Evolutionary conservation across 495 filamentous ascomycete species (phyloP).

Genomic region (Pyrenopolyporus hunteri): DNA sequence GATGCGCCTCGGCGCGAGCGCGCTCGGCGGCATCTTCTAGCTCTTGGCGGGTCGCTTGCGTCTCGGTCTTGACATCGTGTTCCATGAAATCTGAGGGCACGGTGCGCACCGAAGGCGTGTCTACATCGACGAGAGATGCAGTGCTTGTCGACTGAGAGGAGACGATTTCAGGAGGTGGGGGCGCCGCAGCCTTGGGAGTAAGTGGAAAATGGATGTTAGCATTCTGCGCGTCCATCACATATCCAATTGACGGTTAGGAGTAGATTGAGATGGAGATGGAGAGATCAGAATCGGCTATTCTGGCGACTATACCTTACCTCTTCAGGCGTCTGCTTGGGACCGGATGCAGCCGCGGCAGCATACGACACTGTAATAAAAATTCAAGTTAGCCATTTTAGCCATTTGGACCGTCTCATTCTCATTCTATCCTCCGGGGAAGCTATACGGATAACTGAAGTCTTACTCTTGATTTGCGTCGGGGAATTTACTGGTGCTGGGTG

Average conservation of each 20-base stretch:
- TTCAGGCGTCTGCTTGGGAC: slow-evolving; percentile 73
- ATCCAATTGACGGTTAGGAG: not conserved
- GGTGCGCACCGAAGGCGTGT: slow-evolving; percentile 70
- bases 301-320: slow-evolving; percentile 57
- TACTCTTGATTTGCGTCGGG: not conserved
- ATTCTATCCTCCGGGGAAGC: not conserved
- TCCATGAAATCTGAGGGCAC: slow-evolving; percentile 71
- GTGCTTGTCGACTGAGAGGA: slow-evolving; percentile 61
- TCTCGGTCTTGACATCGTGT: slow-evolving; percentile 71
- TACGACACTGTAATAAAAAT: slow-evolving; percentile 69
- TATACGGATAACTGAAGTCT: not conserved
- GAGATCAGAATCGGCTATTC: not conserved
- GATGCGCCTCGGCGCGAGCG: slow-evolving; percentile 54
- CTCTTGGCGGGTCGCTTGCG: slow-evolving; percentile 64
- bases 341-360: slow-evolving; percentile 74
- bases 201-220: slow-evolving; percentile 18
- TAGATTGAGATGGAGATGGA: too few relatives aligned
- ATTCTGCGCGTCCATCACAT: not conserved
- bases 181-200: slow-evolving; percentile 61
- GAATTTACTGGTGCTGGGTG: not conserved
- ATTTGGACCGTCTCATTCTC: not conserved
- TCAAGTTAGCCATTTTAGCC: not conserved
- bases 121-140: slow-evolving; percentile 75
- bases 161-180: slow-evolving; percentile 66
- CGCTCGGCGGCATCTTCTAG: slow-evolving; percentile 49